These are phyloP conservation scores for Hansenula sp. DNA, from an alignment of 1,139 yeast species.

Conservation along the genomic window DNA sequence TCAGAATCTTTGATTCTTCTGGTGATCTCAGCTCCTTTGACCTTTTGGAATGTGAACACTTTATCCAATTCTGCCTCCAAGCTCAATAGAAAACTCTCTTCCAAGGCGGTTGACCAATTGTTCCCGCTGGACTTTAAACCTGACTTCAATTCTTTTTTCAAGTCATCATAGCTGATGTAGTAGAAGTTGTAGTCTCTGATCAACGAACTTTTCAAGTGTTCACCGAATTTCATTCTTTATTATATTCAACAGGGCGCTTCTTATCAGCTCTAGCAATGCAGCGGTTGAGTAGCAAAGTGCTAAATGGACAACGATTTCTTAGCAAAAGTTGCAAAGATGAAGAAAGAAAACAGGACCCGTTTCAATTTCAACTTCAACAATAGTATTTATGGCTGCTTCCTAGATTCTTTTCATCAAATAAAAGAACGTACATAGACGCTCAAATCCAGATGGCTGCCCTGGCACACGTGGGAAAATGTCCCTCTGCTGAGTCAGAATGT, in stretches of 20 bases:
- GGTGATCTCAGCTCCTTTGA: slow-evolving; percentile 78
- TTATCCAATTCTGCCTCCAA: slow-evolving; percentile 84
- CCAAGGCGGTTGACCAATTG: slow-evolving; percentile 71
- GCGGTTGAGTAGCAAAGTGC: background rate
- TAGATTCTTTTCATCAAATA: no score
- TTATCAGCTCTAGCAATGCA: no score
- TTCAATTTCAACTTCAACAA: no score
- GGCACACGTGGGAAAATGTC: no score
- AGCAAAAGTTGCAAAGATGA: background rate
- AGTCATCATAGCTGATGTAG: slow-evolving; percentile 86
- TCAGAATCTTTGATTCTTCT: slow-evolving; percentile 83
- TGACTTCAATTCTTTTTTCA: slow-evolving; percentile 74
- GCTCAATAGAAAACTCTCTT: slow-evolving; percentile 71
- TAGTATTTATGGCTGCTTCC: no score
- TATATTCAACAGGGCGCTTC: background rate
- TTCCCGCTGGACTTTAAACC: slow-evolving; percentile 50
- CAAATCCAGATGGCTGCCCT: no score
- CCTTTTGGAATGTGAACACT: slow-evolving; percentile 84
- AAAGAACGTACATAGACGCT: no score
- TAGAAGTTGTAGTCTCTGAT: slow-evolving; percentile 85
- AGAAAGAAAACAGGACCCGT: no score
- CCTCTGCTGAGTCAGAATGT: no score
- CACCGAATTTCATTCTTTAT: slow-evolving; percentile 68
- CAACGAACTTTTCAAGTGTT: slow-evolving; percentile 66
- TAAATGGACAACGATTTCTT: background rate